Evolutionary conservation across 495 filamentous ascomycete genomes (phyloP), one percentile per base, ranked within the genome.

Genomic region (Aspergillus homomorphus): DNA sequence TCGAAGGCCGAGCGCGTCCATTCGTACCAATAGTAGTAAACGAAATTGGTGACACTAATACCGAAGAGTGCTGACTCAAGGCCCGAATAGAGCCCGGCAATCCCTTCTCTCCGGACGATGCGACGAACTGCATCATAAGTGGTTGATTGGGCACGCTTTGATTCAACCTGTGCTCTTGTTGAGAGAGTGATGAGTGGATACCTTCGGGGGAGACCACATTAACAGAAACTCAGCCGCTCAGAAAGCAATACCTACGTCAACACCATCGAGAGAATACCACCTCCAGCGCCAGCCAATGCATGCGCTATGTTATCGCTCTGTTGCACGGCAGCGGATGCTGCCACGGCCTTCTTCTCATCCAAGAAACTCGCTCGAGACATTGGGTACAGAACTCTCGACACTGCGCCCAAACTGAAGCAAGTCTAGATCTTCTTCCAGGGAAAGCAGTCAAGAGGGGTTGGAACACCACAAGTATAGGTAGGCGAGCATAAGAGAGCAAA

Each of bases 1-100:
- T 96, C 90, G 73, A 98, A 96, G 64, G 86, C 87, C 45, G 89
- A 80, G 21, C 94, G 88, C 54, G 92, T 93, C 89, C 91, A 98
- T 77, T 99, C 94, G 77, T 97, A 99, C 87, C 94, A 99, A 76
- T 99, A 99, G 75, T 99, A 99, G 76, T 99, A 99, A 21, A 99
- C 92, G 64, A 99, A 98, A 74, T 99, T 99, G 55, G 94, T 99
- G 57, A 99, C 87, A 72, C 89, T 93, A 76, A 98, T 98, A 64
- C 95, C 94, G 71, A 99, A 97, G 4, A 99, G 80, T 9, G 94
- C 94, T 21, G 88, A 92, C 64, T 93, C 87, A 33, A 96, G 81
- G 10, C 92, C 92, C 4, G 92, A 84, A 70, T 94, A 98, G 4
- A 99, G 82, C 15, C 95, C 95, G 0, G 81, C 75, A 24, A 96